A percentile compares a stretch with the other conserved stretches of the same genome.
Conservation (phyloP, 2,329 filamentous ascomycete genomes). For the Calonectria henricotiae region DNA sequence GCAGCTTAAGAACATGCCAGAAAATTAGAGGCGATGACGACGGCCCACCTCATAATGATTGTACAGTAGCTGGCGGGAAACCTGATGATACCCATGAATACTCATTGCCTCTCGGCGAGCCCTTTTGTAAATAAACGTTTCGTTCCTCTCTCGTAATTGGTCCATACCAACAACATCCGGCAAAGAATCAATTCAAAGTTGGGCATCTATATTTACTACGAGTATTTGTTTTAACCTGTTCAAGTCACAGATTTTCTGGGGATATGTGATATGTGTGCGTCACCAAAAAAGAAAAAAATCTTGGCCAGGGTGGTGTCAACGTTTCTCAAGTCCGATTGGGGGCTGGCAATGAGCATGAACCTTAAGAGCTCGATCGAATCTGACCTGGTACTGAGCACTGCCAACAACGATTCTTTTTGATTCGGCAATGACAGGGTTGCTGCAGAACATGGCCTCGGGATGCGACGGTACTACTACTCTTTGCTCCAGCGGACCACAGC, state of each 20-base stretch:
- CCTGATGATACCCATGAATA: conserved; percentile 52
- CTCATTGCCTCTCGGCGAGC: conserved; percentile 33
- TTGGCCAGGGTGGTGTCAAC: neutral
- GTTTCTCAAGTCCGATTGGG: conserved; percentile 16
- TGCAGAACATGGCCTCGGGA: conserved; percentile 27
- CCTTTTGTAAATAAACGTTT: conserved; percentile 17
- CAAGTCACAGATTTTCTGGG: neutral
- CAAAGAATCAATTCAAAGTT: neutral
- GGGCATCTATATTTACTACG: neutral
- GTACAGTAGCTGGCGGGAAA: conserved; percentile 50
- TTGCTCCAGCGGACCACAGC: conserved; percentile 34
- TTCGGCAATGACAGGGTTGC: conserved; percentile 35
- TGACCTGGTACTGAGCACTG: conserved; percentile 11
- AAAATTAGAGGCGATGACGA: conserved; percentile 26
- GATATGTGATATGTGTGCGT: neutral
- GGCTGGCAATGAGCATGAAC: conserved; percentile 21
- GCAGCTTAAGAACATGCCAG: conserved; percentile 25
- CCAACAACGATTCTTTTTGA: conserved; percentile 25
- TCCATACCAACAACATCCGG: neutral
- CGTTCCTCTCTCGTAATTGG: conserved; percentile 7
- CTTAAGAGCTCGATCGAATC: conserved; percentile 21
- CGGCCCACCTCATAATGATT: conserved; percentile 29
- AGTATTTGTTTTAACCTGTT: neutral
- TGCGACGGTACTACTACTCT: conserved; percentile 28
- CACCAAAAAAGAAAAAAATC: neutral